Evolutionary conservation across 129 eudicot species (phyloP), one percentile per base, ranked within the genome.

Genomic region (Flaveria sonorensis): DNA sequence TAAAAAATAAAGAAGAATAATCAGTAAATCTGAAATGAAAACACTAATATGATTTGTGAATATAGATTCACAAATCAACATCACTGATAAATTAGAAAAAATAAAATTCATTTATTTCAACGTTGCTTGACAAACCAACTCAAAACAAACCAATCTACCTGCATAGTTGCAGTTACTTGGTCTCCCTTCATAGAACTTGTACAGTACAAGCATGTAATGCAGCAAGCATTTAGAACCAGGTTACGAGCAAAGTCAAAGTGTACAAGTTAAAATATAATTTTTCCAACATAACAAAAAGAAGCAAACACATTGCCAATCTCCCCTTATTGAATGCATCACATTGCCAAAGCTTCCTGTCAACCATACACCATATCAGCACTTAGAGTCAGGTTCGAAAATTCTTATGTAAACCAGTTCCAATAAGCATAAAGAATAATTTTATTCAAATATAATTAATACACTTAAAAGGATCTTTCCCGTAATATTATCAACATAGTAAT

Each of bases 281-380:
- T 62, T 62, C 43, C 19, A 62, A 62, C 68, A 62, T 26, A 28
- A 26, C 68, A 61, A 62, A n/a, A 28, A 62, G 10, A 62, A 13
- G 68, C 28, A 62, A 26, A 28, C 68, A 62, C 19, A 28, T 28
- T 28, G 68, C 20, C 68, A 26, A 14, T 28, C 43, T 62, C 42
- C 42, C 10, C 42, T 26, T 62, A 62, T 62, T 62, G 19, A 11
- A 6, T 28, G 68, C 68, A 62, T 14, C 68, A 62, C 18, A 13
- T 62, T 13, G 10, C 43, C 68, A 62, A 62, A 26, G 68, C 68
- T 62, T 62, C 68, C 68, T 62, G 43, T 24, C 11, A 60, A 60
- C 18, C 3, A 24, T 1, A 62, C 11, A 62, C n/a, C n/a, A 28
- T 26, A 62, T 62, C 68, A 62, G 43, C 68, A 62, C 1, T 15